A percentile compares a stretch with the other conserved stretches of the same genome.
Evolutionary conservation across 2,329 filamentous ascomycete genomes (phyloP).

Genomic region (Cercospora zeae-maydis): DNA sequence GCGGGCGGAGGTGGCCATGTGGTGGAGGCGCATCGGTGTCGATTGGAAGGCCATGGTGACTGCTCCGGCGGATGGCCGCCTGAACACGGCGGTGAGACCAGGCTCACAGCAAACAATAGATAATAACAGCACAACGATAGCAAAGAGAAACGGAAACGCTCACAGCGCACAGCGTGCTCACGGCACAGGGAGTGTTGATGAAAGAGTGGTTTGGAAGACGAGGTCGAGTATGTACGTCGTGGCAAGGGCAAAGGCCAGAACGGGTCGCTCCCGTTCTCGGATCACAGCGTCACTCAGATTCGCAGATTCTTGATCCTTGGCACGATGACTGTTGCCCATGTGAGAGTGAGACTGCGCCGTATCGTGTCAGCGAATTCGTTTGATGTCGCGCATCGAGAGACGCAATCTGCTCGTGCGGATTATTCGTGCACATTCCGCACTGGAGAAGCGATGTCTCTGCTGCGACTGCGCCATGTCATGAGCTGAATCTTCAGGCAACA

Average conservation of each 20-base stretch:
- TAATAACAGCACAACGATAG: not conserved
- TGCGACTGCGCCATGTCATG: not conserved
- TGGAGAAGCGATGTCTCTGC: not conserved
- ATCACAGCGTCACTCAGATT: not conserved
- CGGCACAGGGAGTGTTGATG: not conserved
- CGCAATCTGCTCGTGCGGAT: not conserved
- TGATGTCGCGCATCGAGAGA: not conserved
- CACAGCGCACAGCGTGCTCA: not conserved
- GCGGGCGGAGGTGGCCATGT: slow-evolving; percentile 42
- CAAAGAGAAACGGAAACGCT: not conserved
- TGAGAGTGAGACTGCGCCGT: no score
- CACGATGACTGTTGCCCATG: not conserved
- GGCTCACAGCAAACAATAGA: not conserved
- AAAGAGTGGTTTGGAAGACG: not conserved
- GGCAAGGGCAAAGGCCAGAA: not conserved
- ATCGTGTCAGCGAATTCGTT: not conserved
- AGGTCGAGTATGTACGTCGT: not conserved
- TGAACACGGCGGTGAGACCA: slow-evolving; percentile 4
- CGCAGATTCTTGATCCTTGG: not conserved
- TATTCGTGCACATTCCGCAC: not conserved
- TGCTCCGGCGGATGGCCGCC: slow-evolving; percentile 13
- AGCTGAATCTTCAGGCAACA: not conserved
- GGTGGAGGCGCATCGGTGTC: slow-evolving; percentile 48
- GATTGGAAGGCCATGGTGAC: slow-evolving; percentile 50
- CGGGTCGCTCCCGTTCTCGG: not conserved